Evolutionary conservation across 441 rosid species (phyloP).

Genomic region (Populus hybrid): DNA sequence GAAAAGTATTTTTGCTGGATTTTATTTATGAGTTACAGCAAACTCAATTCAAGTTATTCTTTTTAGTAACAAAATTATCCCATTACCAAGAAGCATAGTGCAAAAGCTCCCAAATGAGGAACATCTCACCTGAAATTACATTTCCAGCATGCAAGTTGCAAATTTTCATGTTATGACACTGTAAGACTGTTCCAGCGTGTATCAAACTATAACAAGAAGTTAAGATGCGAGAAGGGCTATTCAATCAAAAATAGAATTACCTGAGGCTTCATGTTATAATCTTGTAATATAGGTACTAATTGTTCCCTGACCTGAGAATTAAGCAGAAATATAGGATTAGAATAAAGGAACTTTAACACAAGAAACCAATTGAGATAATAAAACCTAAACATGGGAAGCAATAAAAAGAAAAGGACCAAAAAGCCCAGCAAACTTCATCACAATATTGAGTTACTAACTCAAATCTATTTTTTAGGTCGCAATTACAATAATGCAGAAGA

Average conservation of each 20-base stretch:
- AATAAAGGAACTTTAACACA: not conserved
- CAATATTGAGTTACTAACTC: not conserved
- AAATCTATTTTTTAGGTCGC: not conserved
- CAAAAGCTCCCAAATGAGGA: not conserved
- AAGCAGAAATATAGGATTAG: slow-evolving; percentile 19
- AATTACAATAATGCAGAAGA: not conserved
- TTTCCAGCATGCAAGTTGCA: not conserved
- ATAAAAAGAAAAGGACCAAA: not conserved
- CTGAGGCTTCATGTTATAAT: slow-evolving; percentile 83
- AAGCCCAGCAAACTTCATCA: not conserved
- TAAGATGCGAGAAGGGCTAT: not conserved
- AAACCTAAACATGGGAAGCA: not conserved
- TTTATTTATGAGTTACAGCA: not conserved
- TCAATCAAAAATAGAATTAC: slow-evolving; percentile 35
- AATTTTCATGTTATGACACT: not conserved
- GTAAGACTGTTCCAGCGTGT: not conserved
- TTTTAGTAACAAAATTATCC: not conserved
- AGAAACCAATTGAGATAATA: slow-evolving; percentile 10
- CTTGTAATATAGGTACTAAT: slow-evolving; percentile 71
- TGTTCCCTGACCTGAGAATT: slow-evolving; percentile 76
- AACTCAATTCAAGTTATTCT: not conserved
- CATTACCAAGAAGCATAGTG: not conserved
- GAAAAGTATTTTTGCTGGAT: not conserved
- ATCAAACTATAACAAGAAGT: not conserved
- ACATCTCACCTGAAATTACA: not conserved